A percentile compares a stretch with the other conserved stretches of the same genome.
These are phyloP conservation scores for Tricholoma flavovirens DNA, from an alignment of 768 basidiomycete species.

Conservation along the genomic window DNA sequence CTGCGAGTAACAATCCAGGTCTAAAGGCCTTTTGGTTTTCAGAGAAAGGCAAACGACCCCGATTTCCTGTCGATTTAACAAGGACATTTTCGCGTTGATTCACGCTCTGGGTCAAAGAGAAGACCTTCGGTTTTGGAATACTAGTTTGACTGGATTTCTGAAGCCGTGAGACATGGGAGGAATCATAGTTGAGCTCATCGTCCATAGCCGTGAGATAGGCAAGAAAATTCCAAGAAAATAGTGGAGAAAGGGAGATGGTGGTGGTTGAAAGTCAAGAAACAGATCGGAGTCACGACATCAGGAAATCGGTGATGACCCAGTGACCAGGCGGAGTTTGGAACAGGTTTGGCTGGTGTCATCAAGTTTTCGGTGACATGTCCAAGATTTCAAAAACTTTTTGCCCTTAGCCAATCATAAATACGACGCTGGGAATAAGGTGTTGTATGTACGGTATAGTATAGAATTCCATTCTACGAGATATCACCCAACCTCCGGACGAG, in stretches of 20 bases:
- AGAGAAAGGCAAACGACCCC: background rate
- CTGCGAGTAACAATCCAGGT: slow-evolving; percentile 1
- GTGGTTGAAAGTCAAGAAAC: background rate
- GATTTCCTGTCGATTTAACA: background rate
- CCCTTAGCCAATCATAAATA: too few relatives aligned
- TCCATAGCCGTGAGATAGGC: background rate
- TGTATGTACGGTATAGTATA: too few relatives aligned
- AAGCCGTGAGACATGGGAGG: background rate
- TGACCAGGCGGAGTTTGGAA: too few relatives aligned
- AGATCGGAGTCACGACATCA: too few relatives aligned
- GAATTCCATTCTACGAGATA: background rate
- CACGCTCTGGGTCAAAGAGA: slow-evolving; percentile 11
- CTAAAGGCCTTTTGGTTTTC: background rate
- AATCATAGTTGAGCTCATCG: background rate
- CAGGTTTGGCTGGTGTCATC: too few relatives aligned
- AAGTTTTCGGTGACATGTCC: too few relatives aligned
- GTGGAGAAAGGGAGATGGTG: background rate
- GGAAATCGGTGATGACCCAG: too few relatives aligned
- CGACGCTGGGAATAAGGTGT: too few relatives aligned
- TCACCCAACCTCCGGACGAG: background rate
- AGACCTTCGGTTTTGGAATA: slow-evolving; percentile 2
- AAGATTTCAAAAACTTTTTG: too few relatives aligned
- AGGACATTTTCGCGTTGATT: slow-evolving; percentile 11
- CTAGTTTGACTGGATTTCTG: background rate
- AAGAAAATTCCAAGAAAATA: slow-evolving; percentile 3